These are phyloP conservation scores for Paramecium octaurelia DNA, from an alignment of 73 alveolate species.

Conservation along the genomic window DNA sequence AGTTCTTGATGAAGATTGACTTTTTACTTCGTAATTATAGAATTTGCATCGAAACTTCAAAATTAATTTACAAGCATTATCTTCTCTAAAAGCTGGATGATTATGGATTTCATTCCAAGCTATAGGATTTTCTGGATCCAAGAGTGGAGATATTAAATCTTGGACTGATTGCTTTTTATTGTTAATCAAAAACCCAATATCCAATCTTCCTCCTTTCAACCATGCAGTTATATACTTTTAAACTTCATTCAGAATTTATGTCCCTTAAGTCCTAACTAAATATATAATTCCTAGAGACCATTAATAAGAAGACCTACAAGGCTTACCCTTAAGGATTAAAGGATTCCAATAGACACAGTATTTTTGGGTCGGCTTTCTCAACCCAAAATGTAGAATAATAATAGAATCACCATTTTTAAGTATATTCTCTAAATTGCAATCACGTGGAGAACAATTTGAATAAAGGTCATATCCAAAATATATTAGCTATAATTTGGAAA, in stretches of 20 bases:
- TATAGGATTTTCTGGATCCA: constrained; percentile 31
- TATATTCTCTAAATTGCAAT: constrained; percentile 37
- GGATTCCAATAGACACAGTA: constrained; percentile 46
- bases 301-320: not conserved
- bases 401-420: constrained; percentile 18
- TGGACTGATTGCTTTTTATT: not conserved
- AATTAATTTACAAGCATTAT: not conserved
- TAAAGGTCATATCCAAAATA: constrained; percentile 34
- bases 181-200: not conserved
- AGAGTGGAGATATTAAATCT: not conserved
- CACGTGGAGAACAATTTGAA: not conserved
- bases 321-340: constrained; percentile 2
- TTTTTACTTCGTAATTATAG: not conserved
- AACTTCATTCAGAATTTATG: not conserved
- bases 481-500: not conserved
- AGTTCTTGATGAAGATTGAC: constrained; percentile 2
- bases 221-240: not conserved
- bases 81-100: constrained; percentile 41
- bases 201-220: constrained; percentile 11
- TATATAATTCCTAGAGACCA: constrained; percentile 26
- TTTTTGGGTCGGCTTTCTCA: constrained; percentile 1
- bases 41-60: not conserved
- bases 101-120: constrained; percentile 23
- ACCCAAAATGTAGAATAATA: not conserved
- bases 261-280: constrained; percentile 38